Evolutionary conservation across 2,329 filamentous ascomycete genomes (phyloP), one percentile per base, ranked within the genome.

Genomic region (Colletotrichum somersetense): DNA sequence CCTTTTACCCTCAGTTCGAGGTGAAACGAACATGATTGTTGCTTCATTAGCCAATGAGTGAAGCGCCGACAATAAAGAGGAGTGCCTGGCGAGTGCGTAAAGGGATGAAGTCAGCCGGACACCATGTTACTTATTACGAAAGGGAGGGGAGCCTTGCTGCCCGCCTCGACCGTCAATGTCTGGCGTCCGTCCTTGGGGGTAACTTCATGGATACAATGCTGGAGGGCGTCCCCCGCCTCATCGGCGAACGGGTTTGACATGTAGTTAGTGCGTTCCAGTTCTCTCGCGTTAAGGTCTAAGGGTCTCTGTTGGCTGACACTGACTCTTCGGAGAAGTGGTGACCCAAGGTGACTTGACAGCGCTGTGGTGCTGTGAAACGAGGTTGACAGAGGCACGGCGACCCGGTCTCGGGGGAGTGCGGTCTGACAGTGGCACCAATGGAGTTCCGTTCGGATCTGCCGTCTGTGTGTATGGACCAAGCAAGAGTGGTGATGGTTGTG

Each of bases 1-100:
- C 30, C 44, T 65, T 65, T n/a, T 44, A 20, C 46, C n/a, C 46
- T 68, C 65, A 18, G 46, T 55, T 64, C 69, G 55, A 56, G 59
- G 59, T 63, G 69, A 69, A 69, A 72, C 69, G 69, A 59, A 40
- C 48, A 48, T 69, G 52, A 53, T 69, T 64, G 56, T 64, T 69
- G 59, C 66, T 69, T 69, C 66, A 61, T 69, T 64, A 48, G 66
- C 66, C 33, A 72, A 55, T 16, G 58, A 56, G 66, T 53, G 55
- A 48, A 53, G 69, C 63, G 42, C 58, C 33, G 16, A 42, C 20
- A 46, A 56, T 18, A 20, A 71, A 46, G 56, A 38, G 66, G n/a
- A 67, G 57, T 23, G 38, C 61, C 56, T 53, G 52, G 52, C 46
- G 30, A 62, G 20, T 26, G 46, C 18, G 33, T 38, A 55, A 59